These are phyloP conservation scores for Pythium utonaiense DNA, from an alignment of 352 stramenopile species.

Conservation along the genomic window DNA sequence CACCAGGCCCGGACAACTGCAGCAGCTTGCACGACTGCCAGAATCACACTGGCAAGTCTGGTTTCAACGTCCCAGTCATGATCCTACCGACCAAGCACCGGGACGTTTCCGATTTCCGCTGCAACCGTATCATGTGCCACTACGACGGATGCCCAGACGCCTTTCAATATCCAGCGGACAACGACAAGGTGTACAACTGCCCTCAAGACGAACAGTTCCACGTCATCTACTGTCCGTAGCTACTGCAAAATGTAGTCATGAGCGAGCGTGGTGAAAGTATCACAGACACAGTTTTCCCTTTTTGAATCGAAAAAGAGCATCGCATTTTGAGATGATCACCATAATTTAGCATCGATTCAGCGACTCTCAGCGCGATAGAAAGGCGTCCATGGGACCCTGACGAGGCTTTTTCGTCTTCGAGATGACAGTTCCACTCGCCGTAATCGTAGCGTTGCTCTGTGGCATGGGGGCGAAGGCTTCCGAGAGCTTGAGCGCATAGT, in stretches of 20 bases:
- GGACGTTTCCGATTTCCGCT: conserved; percentile 8
- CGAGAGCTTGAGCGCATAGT: conserved; percentile 22
- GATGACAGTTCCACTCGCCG: background rate
- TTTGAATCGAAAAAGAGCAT: background rate
- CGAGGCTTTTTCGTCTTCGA: conserved; percentile 12
- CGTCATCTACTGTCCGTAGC: conserved; percentile 30
- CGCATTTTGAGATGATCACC: background rate
- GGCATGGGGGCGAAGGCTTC: conserved; percentile 10
- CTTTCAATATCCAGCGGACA: conserved; percentile 30
- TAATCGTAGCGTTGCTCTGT: background rate
- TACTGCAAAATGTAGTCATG: background rate
- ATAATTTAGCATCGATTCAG: conserved; percentile 1
- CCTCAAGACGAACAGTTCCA: conserved; percentile 30
- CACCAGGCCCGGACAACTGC: conserved; percentile 27
- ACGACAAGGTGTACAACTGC: conserved; percentile 31
- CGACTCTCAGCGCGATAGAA: conserved; percentile 8
- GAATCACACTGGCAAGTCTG: conserved; percentile 17
- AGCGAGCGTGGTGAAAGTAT: background rate
- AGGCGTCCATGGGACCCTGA: conserved; percentile 21
- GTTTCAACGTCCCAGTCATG: conserved; percentile 32
- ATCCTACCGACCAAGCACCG: conserved; percentile 25
- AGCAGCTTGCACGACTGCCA: conserved; percentile 22
- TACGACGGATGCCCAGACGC: conserved; percentile 26
- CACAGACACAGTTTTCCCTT: background rate
- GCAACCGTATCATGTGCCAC: conserved; percentile 25